Percentiles rank a stretch among this genome's conserved stretches.
Conservation (phyloP, 2,329 filamentous ascomycete genomes). For the Arthroderma uncinatum region DNA sequence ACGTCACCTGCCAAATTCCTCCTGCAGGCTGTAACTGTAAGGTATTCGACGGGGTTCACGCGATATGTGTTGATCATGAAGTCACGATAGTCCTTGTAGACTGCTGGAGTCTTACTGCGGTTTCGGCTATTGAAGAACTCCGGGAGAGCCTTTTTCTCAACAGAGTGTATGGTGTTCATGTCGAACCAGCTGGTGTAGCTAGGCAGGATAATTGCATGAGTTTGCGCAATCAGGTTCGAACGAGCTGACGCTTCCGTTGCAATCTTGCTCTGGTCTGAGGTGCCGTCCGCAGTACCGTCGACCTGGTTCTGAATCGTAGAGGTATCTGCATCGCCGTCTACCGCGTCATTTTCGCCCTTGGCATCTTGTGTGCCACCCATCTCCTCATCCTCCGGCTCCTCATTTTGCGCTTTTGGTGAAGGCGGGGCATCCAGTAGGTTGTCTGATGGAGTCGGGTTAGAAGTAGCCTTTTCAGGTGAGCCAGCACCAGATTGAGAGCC, state of each 20-base stretch:
- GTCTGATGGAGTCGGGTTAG: constrained; percentile 38
- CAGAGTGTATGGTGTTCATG: constrained; percentile 81
- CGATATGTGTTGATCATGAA: constrained; percentile 99
- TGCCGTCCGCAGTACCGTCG: constrained; percentile 41
- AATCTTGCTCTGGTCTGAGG: constrained; percentile 61
- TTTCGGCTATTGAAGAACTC: constrained; percentile 99
- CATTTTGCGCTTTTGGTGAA: constrained; percentile 52
- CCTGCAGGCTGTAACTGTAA: constrained; percentile 91
- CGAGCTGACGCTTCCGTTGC: constrained; percentile 75
- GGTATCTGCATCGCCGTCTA: constrained; percentile 30
- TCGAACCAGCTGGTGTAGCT: constrained; percentile 99
- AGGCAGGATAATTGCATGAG: constrained; percentile 88
- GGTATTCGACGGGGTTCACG: constrained; percentile 86
- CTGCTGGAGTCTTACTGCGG: constrained; percentile 89
- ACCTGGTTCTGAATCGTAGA: constrained; percentile 31
- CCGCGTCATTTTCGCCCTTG: constrained; percentile 35
- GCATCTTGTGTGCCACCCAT: constrained; percentile 55
- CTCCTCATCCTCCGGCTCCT: constrained; percentile 59
- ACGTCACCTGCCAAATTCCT: constrained; percentile 94
- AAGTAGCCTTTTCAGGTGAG: constrained; percentile 23
- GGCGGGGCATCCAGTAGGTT: constrained; percentile 60
- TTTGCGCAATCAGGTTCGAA: constrained; percentile 84
- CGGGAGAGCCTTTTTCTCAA: constrained; percentile 87
- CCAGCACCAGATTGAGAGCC: constrained; percentile 26
- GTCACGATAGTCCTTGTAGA: constrained; percentile 98